Base-by-base conservation (phyloP, 1,284 basidiomycete species). In the Cutaneotrichosporon cavernicola region DNA sequence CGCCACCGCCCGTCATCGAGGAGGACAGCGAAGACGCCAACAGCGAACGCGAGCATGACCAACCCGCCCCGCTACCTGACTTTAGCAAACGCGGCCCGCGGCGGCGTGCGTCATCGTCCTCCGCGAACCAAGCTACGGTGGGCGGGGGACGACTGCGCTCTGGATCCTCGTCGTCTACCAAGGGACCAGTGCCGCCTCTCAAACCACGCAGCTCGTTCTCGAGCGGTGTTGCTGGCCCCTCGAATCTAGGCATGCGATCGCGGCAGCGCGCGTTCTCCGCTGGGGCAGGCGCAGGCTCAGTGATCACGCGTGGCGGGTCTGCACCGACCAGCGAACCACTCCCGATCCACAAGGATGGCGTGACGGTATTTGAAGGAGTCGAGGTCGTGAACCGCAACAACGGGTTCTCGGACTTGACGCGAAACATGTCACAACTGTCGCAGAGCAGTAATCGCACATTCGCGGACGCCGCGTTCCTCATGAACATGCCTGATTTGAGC, bases 401-500 rank as follows among this genome's bases (percentile, higher is more conserved):
- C 58, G 34, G 38, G 1, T 65, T 69, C 49, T 26, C 53, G 1
- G 58, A 64, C 4, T 62, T 72, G 10, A 51, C 63, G n/a, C 66
- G 55, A 1, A 64, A 67, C n/a, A 40, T 59, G 13, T 69, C 68
- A 21, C 60, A 65, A 36, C 22, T 70, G 18, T 62, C 58, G 7
- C 64, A 64, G 36, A 32, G 62, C 22, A 57, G 53, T 30, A 70
- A 70, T 52, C 56, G 62, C 9, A 70, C 70, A 0, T 68, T 65
- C 34, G 60, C 55, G 21, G 67, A 68, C 40, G 56, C 67, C 3
- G 60, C 56, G 22, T 51, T 56, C 14, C 62, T 68, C 22, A 62
- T 69, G 43, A 62, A 52, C 53, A 38, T 64, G 18, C 65, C 58
- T 0, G 65, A 61, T 8, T 26, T 61, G 30, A 46, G 58, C 49